Base-by-base conservation (phyloP, 2,329 filamentous ascomycete genomes). In the Juglanconis oblonga region DNA sequence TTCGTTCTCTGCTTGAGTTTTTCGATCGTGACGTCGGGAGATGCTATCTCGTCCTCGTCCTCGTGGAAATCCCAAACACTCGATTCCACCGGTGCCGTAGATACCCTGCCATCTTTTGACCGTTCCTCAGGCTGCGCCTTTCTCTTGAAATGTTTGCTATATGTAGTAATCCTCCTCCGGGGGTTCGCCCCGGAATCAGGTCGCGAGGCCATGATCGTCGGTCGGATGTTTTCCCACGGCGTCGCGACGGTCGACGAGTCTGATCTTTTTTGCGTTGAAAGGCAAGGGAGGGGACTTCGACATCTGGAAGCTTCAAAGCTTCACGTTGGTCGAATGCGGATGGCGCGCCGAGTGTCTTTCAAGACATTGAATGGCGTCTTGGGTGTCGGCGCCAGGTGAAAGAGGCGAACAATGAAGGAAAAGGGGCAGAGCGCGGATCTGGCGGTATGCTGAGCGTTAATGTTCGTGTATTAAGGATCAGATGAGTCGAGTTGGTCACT, bases 141-240 rank as follows among this genome's bases (percentile, higher is more conserved):
- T 50, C 66, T 64, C 32, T 66, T 68, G 14, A 66, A 61, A 32
- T 66, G 57, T 55, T 67, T 72, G 44, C 71, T 70, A 50, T 73
- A 73, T n/a, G 71, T 69, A 5, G 66, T 64, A 32, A 68, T 57
- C 56, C 68, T 71, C 61, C 68, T 71, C 53, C 70, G 70, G 49
- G 70, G 62, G 8, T 65, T 65, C 49, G 68, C 61, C 47, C 64
- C 64, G 52, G 62, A 35, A 42, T 66, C 65, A 36, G 60, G 51
- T 40, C 61, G 61, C 3, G 67, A 52, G 42, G 68, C 64, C 66
- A 68, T 65, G 59, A 55, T 57, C 31, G 54, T 50, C 54, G 38
- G 8, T 52, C 17, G 42, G 8, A 47, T 38, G 44, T n/a, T 38
- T 38, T 13, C 32, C 9, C 2, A 35, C n/a, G 9, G 38, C 40